Base-by-base conservation (phyloP, 176 grass and related monocot genomes). In the Oryza nivara region DNA sequence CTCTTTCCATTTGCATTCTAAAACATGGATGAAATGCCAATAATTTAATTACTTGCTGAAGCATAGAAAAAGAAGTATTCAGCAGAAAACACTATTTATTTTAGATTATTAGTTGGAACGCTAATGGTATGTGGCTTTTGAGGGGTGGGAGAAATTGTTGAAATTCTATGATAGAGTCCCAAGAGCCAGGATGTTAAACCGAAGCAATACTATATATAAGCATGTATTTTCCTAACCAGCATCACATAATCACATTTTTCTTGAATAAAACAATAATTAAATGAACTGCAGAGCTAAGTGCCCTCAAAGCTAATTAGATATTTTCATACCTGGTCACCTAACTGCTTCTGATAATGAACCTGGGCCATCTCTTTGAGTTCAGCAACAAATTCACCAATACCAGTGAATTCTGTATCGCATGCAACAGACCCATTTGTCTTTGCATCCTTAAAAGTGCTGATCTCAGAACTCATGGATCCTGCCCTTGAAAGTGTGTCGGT, bases 311-410 rank as follows among this genome's bases (percentile, higher is more conserved):
- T 49, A 75, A 79, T 58, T 6, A 52, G 26, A 85, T n/a, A 71
- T 17, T 60, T 54, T 35, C 40, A 0, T 83, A 95, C 93, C 93
- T 95, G 82, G 63, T 47, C 88, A 73, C 83, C 78, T 13, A 81
- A 41, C 70, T 89, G 85, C 82, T 90, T 92, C 72, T 82, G 77
- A 87, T 88, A 88, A 81, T 93, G 89, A 82, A 91, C 88, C 82
- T 96, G 88, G 61, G 89, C 93, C 93, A 96, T 99, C 84, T 99
- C 93, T 76, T 95, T 95, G 64, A 94, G 86, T 88, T 92, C 93
- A 34, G 91, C 89, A 48, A 92, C 94, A 94, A 97, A 92, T 85
- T 96, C 93, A 89, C 85, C 73, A 36, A 92, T 92, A 45, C 90
- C 82, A 0, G 89, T 90, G 73, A 98, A 92, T 80, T 92, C 89